Base-by-base conservation (phyloP, 164 flowering plant species). In the Umbellularia californica region DNA sequence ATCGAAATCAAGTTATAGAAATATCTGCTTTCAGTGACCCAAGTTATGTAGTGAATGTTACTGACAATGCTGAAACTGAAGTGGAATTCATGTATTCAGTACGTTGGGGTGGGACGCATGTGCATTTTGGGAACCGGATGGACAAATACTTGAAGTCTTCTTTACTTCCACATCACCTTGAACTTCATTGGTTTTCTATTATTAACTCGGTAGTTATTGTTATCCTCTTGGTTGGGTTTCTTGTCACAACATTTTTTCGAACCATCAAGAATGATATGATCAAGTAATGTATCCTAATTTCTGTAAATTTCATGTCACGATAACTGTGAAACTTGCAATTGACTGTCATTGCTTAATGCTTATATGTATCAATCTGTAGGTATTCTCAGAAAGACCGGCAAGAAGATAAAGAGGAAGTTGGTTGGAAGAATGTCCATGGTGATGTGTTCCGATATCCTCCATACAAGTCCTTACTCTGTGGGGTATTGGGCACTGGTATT, bases 171-270 rank as follows among this genome's bases (percentile, higher is more conserved):
- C 47, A 81, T 22, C 81, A 77, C 71, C 78, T 64, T 50, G 71
- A 84, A 83, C 77, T 88, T 65, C 96, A 87, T 82, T 88, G 90
- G 93, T 91, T 92, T 83, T 89, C 97, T 23, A 72, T 90, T 50
- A 63, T 87, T 62, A 90, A 89, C 79, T 86, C 90, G 10, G 66
- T 84, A 55, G 85, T 84, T 69, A 81, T 86, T 20, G 64, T 89
- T 77, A 47, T 89, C 60, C 88, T 92, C 50, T 83, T 88, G 78
- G 72, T 82, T 78, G 95, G 90, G 68, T 81, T 91, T 33, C 81
- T 90, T 71, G 30, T 79, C 28, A 25, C 88, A 70, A 80, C 88
- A 23, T 81, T 88, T 64, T 76, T 85, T 84, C 86, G 83, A 70
- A 88, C 77, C 68, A 84, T 94, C 70, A 90, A 82, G 85, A 92